A percentile compares a stretch with the other conserved stretches of the same genome.
Evolutionary conservation across 1,284 basidiomycete species (phyloP).

Genomic region (Vanrija pseudolonga): DNA sequence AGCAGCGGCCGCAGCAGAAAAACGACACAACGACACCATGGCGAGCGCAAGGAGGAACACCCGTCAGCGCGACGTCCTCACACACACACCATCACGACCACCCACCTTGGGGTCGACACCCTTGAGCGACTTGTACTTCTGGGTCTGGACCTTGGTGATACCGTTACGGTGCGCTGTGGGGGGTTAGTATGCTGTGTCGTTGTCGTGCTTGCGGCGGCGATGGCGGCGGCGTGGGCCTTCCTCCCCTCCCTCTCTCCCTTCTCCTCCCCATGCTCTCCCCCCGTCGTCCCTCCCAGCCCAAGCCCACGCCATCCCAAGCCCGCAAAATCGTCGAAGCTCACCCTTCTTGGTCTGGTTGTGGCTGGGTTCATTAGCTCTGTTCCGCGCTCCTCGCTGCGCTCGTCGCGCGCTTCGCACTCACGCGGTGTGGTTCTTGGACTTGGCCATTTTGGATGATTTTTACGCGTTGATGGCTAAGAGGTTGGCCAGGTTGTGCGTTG

Average conservation of each 20-base stretch:
- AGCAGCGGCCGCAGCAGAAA: too few species aligned
- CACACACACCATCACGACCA: background rate
- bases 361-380: slow-evolving; percentile 55
- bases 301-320: background rate
- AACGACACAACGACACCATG: background rate
- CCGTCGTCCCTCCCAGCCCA: background rate
- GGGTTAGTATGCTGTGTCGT: background rate
- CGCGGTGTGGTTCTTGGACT: slow-evolving; percentile 59
- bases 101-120: slow-evolving; percentile 62
- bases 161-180: slow-evolving; percentile 87
- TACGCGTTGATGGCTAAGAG: background rate
- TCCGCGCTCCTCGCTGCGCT: background rate
- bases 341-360: slow-evolving; percentile 75
- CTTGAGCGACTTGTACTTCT: slow-evolving; percentile 78
- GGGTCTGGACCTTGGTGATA: slow-evolving; percentile 75
- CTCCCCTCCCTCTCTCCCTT: background rate
- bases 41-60: background rate
- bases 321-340: too few species aligned
- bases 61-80: background rate
- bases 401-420: slow-evolving; percentile 27
- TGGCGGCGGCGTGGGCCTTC: background rate
- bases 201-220: background rate
- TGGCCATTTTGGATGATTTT: slow-evolving; percentile 49
- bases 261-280: background rate
- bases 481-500: background rate